Conservation (phyloP, 2,329 filamentous ascomycete species). For the Alternaria triticina region DNA sequence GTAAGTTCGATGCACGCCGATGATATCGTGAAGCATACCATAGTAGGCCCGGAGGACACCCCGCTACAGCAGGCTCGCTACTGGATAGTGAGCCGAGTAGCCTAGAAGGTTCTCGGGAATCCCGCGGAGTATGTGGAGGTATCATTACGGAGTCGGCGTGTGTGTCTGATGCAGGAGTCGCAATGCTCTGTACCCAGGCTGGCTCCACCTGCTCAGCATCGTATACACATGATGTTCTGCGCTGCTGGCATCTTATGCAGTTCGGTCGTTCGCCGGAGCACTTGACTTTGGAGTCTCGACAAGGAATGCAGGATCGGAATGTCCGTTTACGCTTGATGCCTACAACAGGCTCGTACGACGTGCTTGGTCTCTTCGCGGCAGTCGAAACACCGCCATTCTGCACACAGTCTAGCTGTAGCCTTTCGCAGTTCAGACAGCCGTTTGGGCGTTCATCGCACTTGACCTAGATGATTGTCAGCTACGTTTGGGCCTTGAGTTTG, state of each 20-base stretch:
- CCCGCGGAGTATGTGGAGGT: constrained; percentile 22
- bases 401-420: constrained; percentile 36
- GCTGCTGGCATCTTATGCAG: constrained; percentile 37
- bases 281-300: constrained; percentile 41
- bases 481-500: not conserved
- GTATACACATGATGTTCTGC: constrained; percentile 31
- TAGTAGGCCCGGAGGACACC: constrained; percentile 29
- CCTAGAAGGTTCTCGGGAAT: constrained; percentile 15
- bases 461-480: constrained; percentile 26
- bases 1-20: not conserved
- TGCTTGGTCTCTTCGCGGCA: constrained; percentile 20
- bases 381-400: constrained; percentile 28
- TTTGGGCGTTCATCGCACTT: constrained; percentile 43
- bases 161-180: constrained; percentile 17
- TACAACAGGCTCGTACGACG: constrained; percentile 25
- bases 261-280: constrained; percentile 41
- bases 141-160: constrained; percentile 14
- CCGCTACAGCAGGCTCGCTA: constrained; percentile 14
- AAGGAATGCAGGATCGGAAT: constrained; percentile 39
- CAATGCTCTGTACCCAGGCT: constrained; percentile 40
- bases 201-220: constrained; percentile 39
- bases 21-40: constrained; percentile 19
- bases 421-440: constrained; percentile 40
- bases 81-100: constrained; percentile 4
- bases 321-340: constrained; percentile 43